Base-by-base conservation (phyloP, 495 filamentous ascomycete genomes). In the Talaromyces trachyspermus region DNA sequence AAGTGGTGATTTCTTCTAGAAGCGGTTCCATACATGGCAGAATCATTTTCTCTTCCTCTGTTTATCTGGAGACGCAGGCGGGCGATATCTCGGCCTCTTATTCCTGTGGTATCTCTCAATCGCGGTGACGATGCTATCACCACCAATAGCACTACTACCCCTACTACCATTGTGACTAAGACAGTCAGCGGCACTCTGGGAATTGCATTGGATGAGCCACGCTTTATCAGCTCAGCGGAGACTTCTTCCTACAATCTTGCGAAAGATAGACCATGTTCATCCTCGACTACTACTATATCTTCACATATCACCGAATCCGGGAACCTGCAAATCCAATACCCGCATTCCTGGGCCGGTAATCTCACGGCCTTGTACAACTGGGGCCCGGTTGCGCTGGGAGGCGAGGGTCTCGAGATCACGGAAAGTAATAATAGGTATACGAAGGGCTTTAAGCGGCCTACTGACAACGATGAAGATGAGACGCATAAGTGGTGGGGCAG, bases 401-500 rank as follows among this genome's bases (percentile, higher is more conserved):
- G 54, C 10, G 18, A 41, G 3, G 51, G 51, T 3, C 20, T 57
- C 15, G n/a, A 49, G 8, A 35, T 57, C 24, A 51, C 14, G 8
- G 41, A 48, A 43, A 20, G 43, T 9, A 25, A 35, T 26, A 23
- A 51, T 11, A 45, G 43, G 17, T 32, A 41, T 40, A 41, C 41
- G 14, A 24, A 32, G n/a, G 51, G 48, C 18, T 18, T 48, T 17
- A 54, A 41, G 35, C n/a, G 24, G 1, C n/a, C 26, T n/a, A n/a
- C n/a, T 2, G 37, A 23, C 18, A 24, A 40, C 2, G 37, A 47
- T 33, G 39, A 37, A 5, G 42, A 32, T 7, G 20, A 36, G 6
- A 18, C 4, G 9, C 27, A n/a, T 18, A 17, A 49, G 12, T 51
- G 52, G 52, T 55, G 53, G 53, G 49, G 53, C 9, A 50, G 46